A percentile compares a stretch with the other conserved stretches of the same genome.
Conservation (phyloP, 2,329 filamentous ascomycete species). For the Trichophyton equinum region DNA sequence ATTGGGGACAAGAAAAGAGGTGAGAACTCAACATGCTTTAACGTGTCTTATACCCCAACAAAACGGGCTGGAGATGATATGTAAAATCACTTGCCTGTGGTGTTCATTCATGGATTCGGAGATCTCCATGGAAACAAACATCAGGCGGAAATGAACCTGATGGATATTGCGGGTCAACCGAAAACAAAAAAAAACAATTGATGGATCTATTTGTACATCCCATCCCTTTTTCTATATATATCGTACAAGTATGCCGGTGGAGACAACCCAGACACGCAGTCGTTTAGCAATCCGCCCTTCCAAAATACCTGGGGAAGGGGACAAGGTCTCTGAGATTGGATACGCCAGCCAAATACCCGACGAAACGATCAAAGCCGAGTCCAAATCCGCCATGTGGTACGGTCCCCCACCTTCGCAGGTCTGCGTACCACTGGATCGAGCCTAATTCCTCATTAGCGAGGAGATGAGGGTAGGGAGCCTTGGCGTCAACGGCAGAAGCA, state of each 20-base stretch:
- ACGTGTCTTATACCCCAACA: not conserved
- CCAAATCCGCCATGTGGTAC: constrained; percentile 87
- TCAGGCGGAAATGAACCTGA: not conserved
- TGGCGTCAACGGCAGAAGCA: constrained; percentile 4
- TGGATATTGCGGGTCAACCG: not conserved
- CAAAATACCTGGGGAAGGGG: constrained; percentile 62
- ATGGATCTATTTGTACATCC: not conserved
- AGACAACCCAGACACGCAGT: not conserved
- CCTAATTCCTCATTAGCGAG: constrained; percentile 30
- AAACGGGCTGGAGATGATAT: too few relatives aligned
- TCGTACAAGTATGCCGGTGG: not conserved
- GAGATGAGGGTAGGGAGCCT: constrained; percentile 26
- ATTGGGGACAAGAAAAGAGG: not conserved
- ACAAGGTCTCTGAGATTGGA: constrained; percentile 75
- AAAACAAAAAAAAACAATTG: not conserved
- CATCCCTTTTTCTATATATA: not conserved
- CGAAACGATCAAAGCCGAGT: constrained; percentile 72
- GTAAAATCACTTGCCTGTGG: too few relatives aligned
- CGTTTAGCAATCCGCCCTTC: constrained; percentile 39
- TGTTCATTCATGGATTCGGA: not conserved
- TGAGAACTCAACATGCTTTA: not conserved
- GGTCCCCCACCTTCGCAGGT: constrained; percentile 80
- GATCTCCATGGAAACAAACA: not conserved
- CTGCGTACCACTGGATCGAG: constrained; percentile 72
- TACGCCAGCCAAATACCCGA: constrained; percentile 72